phyloP scores from a whole-genome alignment of 768 basidiomycete species.

The Kwoniella bestiolae region DNA sequence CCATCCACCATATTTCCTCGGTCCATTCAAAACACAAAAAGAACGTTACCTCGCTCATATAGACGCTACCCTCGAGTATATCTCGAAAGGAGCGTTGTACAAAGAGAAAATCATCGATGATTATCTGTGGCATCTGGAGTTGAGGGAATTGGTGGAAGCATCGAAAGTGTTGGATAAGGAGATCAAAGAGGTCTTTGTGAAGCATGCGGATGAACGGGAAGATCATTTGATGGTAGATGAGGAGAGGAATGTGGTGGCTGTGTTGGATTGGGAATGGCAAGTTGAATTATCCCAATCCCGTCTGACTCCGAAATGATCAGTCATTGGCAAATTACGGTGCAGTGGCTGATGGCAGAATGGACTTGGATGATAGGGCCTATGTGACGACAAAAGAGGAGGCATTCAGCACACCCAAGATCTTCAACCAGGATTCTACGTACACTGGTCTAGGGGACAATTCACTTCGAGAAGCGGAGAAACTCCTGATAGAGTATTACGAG shows the following conservation, averaged over 20 bases:
- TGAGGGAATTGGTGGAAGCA: constrained; percentile 3
- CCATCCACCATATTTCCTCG: constrained; percentile 23
- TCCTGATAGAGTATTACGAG: constrained; percentile 9
- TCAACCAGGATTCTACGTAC: not conserved
- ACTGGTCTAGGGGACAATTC: not conserved
- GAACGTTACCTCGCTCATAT: constrained; percentile 27
- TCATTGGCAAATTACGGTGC: too few relatives aligned
- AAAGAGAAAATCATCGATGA: not conserved
- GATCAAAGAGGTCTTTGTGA: constrained; percentile 24
- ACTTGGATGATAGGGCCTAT: constrained; percentile 9
- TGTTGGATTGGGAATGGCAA: constrained; percentile 55
- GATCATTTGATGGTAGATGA: constrained; percentile 49
- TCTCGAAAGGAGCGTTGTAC: not conserved
- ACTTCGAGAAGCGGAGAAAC: constrained; percentile 5
- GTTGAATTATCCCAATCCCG: not conserved
- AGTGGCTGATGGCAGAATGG: not conserved
- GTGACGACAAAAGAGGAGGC: constrained; percentile 21
- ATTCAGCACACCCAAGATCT: not conserved
- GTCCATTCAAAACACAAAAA: constrained; percentile 19
- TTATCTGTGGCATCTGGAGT: constrained; percentile 18
- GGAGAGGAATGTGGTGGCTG: constrained; percentile 32
- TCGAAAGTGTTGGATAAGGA: constrained; percentile 4
- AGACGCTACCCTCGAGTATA: constrained; percentile 11
- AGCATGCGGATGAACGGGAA: constrained; percentile 40
- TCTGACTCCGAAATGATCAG: too few relatives aligned